Conservation (phyloP, 345 rosid genomes). For the Salix caprea region DNA sequence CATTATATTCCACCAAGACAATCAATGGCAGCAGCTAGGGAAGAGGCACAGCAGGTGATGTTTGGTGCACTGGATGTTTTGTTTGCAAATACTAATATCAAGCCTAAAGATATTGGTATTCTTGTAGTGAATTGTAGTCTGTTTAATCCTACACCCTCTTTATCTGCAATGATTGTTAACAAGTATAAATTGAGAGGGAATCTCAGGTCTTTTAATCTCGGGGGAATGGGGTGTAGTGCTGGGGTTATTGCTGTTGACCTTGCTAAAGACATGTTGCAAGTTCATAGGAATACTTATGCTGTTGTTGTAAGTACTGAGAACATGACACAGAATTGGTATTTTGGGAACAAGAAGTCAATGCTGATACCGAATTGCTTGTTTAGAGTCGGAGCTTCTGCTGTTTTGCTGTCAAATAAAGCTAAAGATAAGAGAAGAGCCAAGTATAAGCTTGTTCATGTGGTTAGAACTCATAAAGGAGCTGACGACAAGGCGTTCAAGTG, state of each 20-base stretch:
- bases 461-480: slow-evolving; percentile 90
- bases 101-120: slow-evolving; percentile 79
- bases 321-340: slow-evolving; percentile 91
- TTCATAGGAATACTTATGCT: slow-evolving; percentile 80
- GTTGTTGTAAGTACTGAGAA: slow-evolving; percentile 91
- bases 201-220: slow-evolving; percentile 63
- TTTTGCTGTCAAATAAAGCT: slow-evolving; percentile 59
- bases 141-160: slow-evolving; percentile 89
- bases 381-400: slow-evolving; percentile 74
- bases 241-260: slow-evolving; percentile 79
- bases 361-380: slow-evolving; percentile 85
- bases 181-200: slow-evolving; percentile 81
- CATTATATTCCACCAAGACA: slow-evolving; percentile 72
- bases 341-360: slow-evolving; percentile 88
- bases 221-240: slow-evolving; percentile 96
- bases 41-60: slow-evolving; percentile 93
- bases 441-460: slow-evolving; percentile 79
- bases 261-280: slow-evolving; percentile 79
- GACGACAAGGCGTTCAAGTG: slow-evolving; percentile 78
- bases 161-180: slow-evolving; percentile 86
- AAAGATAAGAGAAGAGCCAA: slow-evolving; percentile 58
- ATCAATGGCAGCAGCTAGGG: slow-evolving; percentile 79
- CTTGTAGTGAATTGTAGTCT: slow-evolving; percentile 86
- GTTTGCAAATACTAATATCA: slow-evolving; percentile 59
- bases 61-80: slow-evolving; percentile 72